These are phyloP conservation scores for Acacia concinna DNA, from an alignment of 331 rosid genomes.

Conservation along the genomic window DNA sequence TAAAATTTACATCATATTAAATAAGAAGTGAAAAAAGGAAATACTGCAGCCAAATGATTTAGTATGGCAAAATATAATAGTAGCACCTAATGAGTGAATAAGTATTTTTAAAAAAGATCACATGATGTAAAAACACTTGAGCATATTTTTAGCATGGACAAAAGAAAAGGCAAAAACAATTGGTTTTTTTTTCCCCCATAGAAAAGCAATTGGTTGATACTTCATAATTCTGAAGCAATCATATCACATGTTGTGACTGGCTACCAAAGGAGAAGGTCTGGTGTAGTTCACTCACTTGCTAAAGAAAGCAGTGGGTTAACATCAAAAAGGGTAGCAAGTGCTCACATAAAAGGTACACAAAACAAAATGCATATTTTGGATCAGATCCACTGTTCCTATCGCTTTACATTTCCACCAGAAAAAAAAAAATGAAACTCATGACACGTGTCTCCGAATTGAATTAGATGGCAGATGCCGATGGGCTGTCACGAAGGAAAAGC, in stretches of 20 bases:
- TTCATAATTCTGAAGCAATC: background rate
- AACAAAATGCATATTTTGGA: background rate
- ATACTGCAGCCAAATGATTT: background rate
- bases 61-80: background rate
- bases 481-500: background rate
- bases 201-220: background rate
- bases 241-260: background rate
- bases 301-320: background rate
- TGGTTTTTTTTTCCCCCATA: no score
- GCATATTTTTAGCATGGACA: background rate
- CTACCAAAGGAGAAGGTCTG: background rate
- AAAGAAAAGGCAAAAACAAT: background rate
- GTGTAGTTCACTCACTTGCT: background rate
- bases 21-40: background rate
- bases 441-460: conserved; percentile 17
- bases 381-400: background rate
- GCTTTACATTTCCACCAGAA: background rate
- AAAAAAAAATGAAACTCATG: background rate
- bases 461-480: conserved; percentile 1
- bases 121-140: background rate
- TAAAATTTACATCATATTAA: background rate
- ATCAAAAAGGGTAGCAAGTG: background rate
- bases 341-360: background rate
- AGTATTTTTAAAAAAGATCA: background rate
- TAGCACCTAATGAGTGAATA: background rate